These are phyloP conservation scores for Psilocybe subaeruginosa DNA, from an alignment of 768 basidiomycete species.

Conservation along the genomic window DNA sequence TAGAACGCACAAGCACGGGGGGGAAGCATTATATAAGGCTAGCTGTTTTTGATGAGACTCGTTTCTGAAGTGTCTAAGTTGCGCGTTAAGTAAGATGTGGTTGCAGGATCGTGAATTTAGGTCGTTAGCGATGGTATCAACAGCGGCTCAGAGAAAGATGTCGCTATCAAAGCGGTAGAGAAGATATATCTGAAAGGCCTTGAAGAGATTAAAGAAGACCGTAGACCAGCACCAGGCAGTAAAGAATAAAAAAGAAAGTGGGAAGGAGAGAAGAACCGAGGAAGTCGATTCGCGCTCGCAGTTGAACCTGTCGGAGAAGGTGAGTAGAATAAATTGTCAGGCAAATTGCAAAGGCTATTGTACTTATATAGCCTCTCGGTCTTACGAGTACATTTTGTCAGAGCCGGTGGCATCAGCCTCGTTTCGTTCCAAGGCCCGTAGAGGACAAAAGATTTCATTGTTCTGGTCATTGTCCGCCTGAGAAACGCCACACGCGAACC, in stretches of 20 bases:
- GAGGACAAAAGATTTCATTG: slow-evolving; percentile 22
- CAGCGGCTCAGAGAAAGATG: neutral
- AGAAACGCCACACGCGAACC: slow-evolving; percentile 5
- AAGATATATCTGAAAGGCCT: neutral
- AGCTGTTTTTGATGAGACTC: neutral
- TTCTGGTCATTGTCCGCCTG: slow-evolving; percentile 22
- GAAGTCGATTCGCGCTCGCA: slow-evolving; percentile 5
- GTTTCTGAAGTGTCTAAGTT: neutral
- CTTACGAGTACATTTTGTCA: slow-evolving; percentile 7
- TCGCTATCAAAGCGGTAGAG: slow-evolving; percentile 22
- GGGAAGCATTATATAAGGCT: slow-evolving; percentile 31
- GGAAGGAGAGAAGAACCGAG: slow-evolving; percentile 4
- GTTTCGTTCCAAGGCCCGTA: slow-evolving; percentile 4
- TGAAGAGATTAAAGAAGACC: neutral
- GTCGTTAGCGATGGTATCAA: neutral
- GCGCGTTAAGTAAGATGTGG: neutral
- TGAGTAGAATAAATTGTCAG: slow-evolving; percentile 2
- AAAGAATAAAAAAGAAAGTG: slow-evolving; percentile 16
- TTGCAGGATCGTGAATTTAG: slow-evolving; percentile 5
- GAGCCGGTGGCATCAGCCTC: neutral
- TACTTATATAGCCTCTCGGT: slow-evolving; percentile 17
- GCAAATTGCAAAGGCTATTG: slow-evolving; percentile 8
- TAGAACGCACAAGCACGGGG: slow-evolving; percentile 38
- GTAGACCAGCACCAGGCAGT: slow-evolving; percentile 20
- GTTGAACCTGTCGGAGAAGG: slow-evolving; percentile 2